Percentiles rank a stretch among this genome's conserved stretches.
Evolutionary conservation across 192 early-diverging fungal genomes (phyloP).

Genomic region (Umbelopsis sp.): DNA sequence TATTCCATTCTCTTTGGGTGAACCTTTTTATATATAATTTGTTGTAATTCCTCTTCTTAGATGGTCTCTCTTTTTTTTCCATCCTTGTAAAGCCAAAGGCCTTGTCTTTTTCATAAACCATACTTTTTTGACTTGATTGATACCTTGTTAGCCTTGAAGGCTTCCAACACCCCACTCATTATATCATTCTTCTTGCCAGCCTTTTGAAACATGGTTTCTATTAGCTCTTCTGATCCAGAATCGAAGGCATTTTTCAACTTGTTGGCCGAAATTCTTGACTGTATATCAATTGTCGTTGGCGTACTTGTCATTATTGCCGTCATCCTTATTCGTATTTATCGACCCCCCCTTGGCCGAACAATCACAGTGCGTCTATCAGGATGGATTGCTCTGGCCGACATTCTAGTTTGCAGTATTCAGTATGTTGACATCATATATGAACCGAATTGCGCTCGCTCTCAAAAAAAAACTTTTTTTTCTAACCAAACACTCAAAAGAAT

Average conservation of each 20-base stretch:
- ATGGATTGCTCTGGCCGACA: constrained; percentile 19
- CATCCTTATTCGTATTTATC: constrained; percentile 5
- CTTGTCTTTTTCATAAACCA: neutral
- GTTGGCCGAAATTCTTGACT: neutral
- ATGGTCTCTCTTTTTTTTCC: neutral
- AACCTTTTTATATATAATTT: constrained; percentile 4
- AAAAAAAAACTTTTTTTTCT: neutral
- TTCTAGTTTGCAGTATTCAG: constrained; percentile 17
- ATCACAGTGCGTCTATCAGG: constrained; percentile 10
- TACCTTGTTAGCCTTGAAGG: neutral
- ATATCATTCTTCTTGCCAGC: neutral
- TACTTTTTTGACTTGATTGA: neutral
- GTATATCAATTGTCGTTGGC: constrained; percentile 8
- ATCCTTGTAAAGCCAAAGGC: too few species aligned
- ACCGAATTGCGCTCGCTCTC: neutral
- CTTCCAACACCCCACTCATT: neutral
- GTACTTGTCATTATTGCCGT: neutral
- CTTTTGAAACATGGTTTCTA: too few species aligned
- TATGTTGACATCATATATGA: neutral
- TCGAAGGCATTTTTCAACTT: constrained; percentile 3
- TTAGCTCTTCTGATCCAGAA: neutral
- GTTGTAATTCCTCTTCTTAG: neutral
- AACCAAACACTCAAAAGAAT: neutral
- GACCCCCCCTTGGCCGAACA: constrained; percentile 1
- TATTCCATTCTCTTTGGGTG: neutral